Conservation (phyloP, 495 filamentous ascomycete genomes). For the Penicillium paxilli region DNA sequence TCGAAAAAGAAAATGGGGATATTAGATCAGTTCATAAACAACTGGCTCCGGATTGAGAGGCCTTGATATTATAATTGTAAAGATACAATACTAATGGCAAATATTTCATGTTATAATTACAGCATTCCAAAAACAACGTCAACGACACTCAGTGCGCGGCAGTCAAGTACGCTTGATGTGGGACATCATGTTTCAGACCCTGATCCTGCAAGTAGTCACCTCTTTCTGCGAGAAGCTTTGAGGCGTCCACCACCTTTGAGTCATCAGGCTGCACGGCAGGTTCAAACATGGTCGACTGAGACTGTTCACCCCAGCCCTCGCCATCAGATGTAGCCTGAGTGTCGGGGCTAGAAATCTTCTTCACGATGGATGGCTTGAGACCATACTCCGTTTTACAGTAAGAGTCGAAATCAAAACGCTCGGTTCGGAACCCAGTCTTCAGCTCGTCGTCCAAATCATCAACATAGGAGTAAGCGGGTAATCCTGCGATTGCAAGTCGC, state of each 20-base stretch:
- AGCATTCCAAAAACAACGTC: neutral
- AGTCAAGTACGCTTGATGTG: neutral
- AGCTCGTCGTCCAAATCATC: conserved; percentile 18
- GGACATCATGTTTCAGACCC: neutral
- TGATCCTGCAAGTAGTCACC: neutral
- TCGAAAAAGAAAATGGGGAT: no score
- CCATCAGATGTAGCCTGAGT: neutral
- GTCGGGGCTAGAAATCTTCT: neutral
- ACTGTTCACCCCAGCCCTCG: conserved; percentile 5
- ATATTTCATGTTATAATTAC: neutral
- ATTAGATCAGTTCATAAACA: no score
- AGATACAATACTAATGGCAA: neutral
- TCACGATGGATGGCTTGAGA: neutral
- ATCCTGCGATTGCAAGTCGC: conserved; percentile 15
- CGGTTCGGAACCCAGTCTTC: conserved; percentile 11
- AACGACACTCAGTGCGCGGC: neutral
- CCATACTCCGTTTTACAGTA: neutral
- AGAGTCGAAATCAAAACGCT: conserved; percentile 3
- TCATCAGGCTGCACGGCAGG: neutral
- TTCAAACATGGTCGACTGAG: conserved; percentile 1
- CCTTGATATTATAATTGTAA: neutral
- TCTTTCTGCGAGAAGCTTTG: neutral
- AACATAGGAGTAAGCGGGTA: conserved; percentile 18
- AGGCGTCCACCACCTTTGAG: neutral
- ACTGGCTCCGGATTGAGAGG: no score